phyloP scores from a whole-genome alignment of 192 early-diverging fungal genomes.

The Coemansia sp. region DNA sequence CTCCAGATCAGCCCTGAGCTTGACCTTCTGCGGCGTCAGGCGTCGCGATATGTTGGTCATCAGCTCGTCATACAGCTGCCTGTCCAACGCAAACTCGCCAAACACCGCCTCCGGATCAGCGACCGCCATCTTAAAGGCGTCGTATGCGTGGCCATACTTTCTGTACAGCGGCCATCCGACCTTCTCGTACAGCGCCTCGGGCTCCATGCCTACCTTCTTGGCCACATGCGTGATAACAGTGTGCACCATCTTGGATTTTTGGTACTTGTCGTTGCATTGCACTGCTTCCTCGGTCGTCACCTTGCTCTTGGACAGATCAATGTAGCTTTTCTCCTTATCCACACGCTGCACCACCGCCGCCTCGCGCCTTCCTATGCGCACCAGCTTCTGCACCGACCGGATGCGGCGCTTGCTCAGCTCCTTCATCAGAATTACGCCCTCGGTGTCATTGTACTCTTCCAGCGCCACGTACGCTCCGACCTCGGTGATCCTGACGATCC shows the following conservation, averaged over 20 bases:
- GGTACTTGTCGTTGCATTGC: slow-evolving; percentile 90
- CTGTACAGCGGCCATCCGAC: slow-evolving; percentile 94
- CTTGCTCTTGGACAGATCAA: slow-evolving; percentile 95
- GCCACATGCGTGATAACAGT: slow-evolving; percentile 65
- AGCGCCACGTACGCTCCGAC: slow-evolving; percentile 96
- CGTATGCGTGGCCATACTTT: slow-evolving; percentile 95
- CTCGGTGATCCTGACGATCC: slow-evolving; percentile 76
- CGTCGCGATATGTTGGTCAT: slow-evolving; percentile 81
- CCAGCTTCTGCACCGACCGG: slow-evolving; percentile 92
- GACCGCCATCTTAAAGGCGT: slow-evolving; percentile 94
- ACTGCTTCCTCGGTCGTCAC: slow-evolving; percentile 85
- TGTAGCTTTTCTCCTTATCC: slow-evolving; percentile 98
- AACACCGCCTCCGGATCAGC: slow-evolving; percentile 84
- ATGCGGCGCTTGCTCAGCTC: slow-evolving; percentile 95
- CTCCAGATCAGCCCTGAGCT: slow-evolving; percentile 95
- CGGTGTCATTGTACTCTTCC: slow-evolving; percentile 94
- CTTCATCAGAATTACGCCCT: slow-evolving; percentile 94
- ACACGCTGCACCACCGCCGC: slow-evolving; percentile 92
- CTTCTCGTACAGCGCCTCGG: slow-evolving; percentile 80
- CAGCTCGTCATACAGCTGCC: slow-evolving; percentile 70
- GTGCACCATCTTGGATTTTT: slow-evolving; percentile 82
- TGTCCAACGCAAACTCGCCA: slow-evolving; percentile 70
- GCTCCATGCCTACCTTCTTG: slow-evolving; percentile 74
- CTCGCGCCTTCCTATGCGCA: slow-evolving; percentile 90
- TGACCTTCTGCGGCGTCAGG: slow-evolving; percentile 94